Evolutionary conservation across 768 basidiomycete genomes (phyloP).

Genomic region (Candolleomyces aberdarensis): DNA sequence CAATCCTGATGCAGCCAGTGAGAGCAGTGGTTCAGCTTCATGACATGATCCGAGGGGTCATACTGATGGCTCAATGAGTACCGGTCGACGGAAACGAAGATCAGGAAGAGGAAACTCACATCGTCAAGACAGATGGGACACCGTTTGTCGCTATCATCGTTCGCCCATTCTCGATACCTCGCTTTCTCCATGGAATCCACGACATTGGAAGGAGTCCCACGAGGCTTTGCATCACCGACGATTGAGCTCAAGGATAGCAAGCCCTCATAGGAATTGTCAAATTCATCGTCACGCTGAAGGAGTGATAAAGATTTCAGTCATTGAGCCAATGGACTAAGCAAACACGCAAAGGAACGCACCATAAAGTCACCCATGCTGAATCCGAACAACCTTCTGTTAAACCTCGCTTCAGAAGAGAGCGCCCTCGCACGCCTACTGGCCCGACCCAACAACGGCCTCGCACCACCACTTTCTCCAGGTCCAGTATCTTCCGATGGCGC

Average conservation of each 20-base stretch:
- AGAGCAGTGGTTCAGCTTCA: slow-evolving; percentile 65
- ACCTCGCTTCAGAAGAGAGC: not conserved
- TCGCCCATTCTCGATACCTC: slow-evolving; percentile 13
- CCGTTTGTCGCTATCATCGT: slow-evolving; percentile 45
- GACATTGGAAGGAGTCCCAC: slow-evolving; percentile 58
- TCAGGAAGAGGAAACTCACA: slow-evolving; percentile 40
- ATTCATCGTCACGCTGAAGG: slow-evolving; percentile 67
- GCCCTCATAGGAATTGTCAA: slow-evolving; percentile 73
- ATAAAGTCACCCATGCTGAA: slow-evolving; percentile 43
- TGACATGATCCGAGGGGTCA: slow-evolving; percentile 52
- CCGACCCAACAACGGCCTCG: not conserved
- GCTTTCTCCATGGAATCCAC: slow-evolving; percentile 42
- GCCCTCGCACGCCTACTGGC: not conserved
- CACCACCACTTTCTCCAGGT: too few relatives aligned
- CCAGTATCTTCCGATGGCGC: too few relatives aligned
- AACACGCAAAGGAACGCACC: slow-evolving; percentile 2
- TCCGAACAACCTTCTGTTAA: not conserved
- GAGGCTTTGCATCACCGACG: slow-evolving; percentile 68
- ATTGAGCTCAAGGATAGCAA: slow-evolving; percentile 54
- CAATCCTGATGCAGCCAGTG: slow-evolving; percentile 84
- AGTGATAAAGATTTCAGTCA: not conserved
- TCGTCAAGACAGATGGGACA: slow-evolving; percentile 88
- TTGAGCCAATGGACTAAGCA: not conserved
- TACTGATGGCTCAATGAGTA: slow-evolving; percentile 44
- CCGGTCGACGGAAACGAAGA: slow-evolving; percentile 6